Base-by-base conservation (phyloP, 2,329 filamentous ascomycete genomes). In the Tolypocladium paradoxum region DNA sequence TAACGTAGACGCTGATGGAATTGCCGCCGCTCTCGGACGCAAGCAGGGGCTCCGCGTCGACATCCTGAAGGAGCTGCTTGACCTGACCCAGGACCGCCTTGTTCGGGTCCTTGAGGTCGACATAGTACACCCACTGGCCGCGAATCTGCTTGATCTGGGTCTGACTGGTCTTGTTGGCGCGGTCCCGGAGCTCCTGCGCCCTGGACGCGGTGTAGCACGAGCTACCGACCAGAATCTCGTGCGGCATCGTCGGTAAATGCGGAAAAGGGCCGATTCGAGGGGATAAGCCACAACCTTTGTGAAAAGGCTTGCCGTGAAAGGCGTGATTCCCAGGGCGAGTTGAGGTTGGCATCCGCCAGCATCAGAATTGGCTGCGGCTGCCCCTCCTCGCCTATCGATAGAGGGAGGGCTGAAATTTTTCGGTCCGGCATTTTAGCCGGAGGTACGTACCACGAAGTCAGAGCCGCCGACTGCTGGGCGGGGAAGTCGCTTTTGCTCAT, bases 1-100 rank as follows among this genome's bases (percentile, higher is more conserved):
- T 83, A 54, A 96, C 78, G 66, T 90, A 89, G 66, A 88, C 79
- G 57, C 84, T 75, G 49, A 77, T 71, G 45, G 76, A 74, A 54
- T 75, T 68, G 51, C 80, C 76, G 56, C 64, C 63, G 38, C 58
- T 62, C 38, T 63, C 61, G 18, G 68, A 56, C 27, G 62, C 55
- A 36, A 60, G 45, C 36, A 61, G 55, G 34, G 64, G 50, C 46
- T 64, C 51, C 34, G 62, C 61, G 57, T 65, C 64, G 60, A 68
- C 59, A 51, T 75, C 64, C 20, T 74, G 69, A 31, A 79, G 70
- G 50, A 79, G 70, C 61, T 70, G 72, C 62, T 71, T 66, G 61
- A 71, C 63, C 69, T 76, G 64, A 69, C 72, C 60, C 68, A 81
- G 68, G 55, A 71, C 66, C 33, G 63, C 58, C 34, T 68, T 63